These are phyloP conservation scores for Hymenoscyphus linearis DNA, from an alignment of 2,329 filamentous ascomycete species.

Conservation along the genomic window DNA sequence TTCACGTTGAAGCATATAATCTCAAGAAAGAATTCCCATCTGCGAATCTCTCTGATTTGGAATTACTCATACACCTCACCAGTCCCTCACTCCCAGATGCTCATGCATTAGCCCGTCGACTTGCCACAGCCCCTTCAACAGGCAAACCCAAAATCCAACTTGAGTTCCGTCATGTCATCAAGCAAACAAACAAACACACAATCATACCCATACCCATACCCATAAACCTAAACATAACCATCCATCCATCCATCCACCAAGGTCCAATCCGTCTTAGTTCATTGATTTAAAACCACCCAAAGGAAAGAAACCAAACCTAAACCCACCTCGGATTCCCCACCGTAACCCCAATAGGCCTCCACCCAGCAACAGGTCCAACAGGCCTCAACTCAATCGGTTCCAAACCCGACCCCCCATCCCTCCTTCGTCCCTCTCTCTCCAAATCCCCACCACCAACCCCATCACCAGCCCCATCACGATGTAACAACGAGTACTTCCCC, in stretches of 20 bases:
- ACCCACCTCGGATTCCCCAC: background rate
- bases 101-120: slow-evolving; percentile 52
- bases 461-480: background rate
- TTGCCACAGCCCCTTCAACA: slow-evolving; percentile 33
- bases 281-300: too few relatives aligned
- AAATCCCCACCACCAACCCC: background rate
- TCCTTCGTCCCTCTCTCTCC: too few relatives aligned
- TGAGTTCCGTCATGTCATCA: slow-evolving; percentile 28
- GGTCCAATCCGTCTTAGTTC: too few relatives aligned
- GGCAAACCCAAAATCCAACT: slow-evolving; percentile 21
- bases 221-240: too few relatives aligned
- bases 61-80: slow-evolving; percentile 51
- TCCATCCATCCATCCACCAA: too few relatives aligned
- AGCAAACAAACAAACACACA: too few relatives aligned
- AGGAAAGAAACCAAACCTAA: background rate
- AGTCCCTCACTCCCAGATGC: slow-evolving; percentile 52
- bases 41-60: slow-evolving; percentile 42
- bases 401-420: too few relatives aligned
- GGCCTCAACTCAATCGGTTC: too few relatives aligned
- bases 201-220: background rate
- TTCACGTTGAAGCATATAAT: slow-evolving; percentile 46
- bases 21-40: slow-evolving; percentile 50
- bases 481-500: background rate
- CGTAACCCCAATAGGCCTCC: background rate
- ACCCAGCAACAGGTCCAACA: background rate